Evolutionary conservation across 345 rosid species (phyloP).

Genomic region (Populus tremula): DNA sequence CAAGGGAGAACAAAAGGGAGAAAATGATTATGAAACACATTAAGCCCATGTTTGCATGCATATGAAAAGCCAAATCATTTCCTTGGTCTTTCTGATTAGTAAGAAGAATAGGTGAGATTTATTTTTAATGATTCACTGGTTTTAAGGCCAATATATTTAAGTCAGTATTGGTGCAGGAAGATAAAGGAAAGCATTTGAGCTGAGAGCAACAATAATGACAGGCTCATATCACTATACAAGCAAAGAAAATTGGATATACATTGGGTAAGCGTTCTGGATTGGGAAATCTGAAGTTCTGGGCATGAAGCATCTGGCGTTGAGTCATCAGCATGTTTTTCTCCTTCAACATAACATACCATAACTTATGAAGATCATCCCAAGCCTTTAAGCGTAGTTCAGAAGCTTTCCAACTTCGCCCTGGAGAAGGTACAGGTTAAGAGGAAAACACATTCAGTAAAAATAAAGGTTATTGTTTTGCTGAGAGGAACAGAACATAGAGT

Average conservation of each 20-base stretch:
- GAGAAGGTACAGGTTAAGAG: conserved; percentile 7
- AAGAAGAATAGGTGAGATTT: too few species aligned
- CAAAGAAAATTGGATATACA: conserved; percentile 36
- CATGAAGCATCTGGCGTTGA: conserved; percentile 93
- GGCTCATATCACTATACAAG: neutral
- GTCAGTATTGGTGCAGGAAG: neutral
- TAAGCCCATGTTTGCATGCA: neutral
- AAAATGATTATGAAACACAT: neutral
- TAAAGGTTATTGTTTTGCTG: neutral
- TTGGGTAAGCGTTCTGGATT: conserved; percentile 97
- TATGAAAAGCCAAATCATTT: neutral
- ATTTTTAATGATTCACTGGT: neutral
- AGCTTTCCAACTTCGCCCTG: conserved; percentile 98
- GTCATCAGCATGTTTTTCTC: conserved; percentile 98
- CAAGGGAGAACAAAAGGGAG: neutral
- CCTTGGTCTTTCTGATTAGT: neutral
- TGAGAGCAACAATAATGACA: neutral
- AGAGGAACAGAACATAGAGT: neutral
- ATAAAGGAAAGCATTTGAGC: neutral
- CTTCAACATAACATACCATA: conserved; percentile 84
- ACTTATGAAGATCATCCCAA: conserved; percentile 90
- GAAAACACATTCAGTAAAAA: neutral
- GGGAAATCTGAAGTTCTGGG: conserved; percentile 78
- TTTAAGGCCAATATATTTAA: neutral
- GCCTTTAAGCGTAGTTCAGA: conserved; percentile 84